Evolutionary conservation across 2,329 filamentous ascomycete species (phyloP).

Genomic region (Botryotinia narcissicola): DNA sequence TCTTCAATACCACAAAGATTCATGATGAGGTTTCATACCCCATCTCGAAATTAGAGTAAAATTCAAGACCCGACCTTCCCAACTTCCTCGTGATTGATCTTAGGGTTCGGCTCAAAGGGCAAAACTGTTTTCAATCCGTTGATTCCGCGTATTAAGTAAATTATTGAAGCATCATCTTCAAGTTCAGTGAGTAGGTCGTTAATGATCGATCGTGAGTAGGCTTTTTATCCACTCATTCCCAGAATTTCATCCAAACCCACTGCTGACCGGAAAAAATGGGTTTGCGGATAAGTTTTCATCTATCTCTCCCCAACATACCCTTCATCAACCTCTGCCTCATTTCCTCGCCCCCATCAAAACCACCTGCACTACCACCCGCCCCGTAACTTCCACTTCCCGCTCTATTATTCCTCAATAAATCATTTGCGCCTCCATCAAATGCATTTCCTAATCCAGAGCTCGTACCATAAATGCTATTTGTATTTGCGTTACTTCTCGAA

Average conservation of each 20-base stretch:
- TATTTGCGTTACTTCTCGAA: slow-evolving; percentile 17
- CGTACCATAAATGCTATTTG: slow-evolving; percentile 24
- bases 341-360: neutral
- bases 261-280: neutral
- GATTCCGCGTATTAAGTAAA: neutral
- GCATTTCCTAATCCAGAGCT: slow-evolving; percentile 24
- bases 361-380: neutral
- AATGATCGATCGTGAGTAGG: neutral
- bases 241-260: neutral
- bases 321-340: slow-evolving; percentile 18
- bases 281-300: neutral
- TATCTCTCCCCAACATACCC: slow-evolving; percentile 15
- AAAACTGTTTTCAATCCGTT: neutral
- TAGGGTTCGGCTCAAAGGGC: too few relatives aligned
- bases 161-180: neutral
- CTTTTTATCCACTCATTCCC: neutral
- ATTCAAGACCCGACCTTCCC: neutral
- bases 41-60: neutral
- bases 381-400: slow-evolving; percentile 28
- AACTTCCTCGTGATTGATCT: neutral
- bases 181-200: neutral
- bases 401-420: slow-evolving; percentile 29
- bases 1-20: neutral
- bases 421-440: slow-evolving; percentile 23
- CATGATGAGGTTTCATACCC: neutral